These are phyloP conservation scores for Erodium texanum DNA, from an alignment of 441 rosid genomes.

Conservation along the genomic window DNA sequence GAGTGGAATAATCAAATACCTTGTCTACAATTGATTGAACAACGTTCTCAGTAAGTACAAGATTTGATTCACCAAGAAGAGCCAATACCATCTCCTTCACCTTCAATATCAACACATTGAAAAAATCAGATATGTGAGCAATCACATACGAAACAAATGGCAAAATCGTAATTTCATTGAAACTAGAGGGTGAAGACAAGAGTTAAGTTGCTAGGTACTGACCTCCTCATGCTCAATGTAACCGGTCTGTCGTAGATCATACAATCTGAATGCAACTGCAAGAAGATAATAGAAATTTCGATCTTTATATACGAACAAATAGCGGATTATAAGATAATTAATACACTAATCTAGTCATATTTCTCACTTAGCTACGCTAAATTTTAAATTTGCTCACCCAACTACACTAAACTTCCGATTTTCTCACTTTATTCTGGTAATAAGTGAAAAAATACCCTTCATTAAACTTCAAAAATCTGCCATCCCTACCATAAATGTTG, in stretches of 20 bases:
- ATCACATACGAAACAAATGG: neutral
- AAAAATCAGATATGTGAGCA: slow-evolving; percentile 10
- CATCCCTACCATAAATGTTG: no score
- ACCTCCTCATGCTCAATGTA: slow-evolving; percentile 60
- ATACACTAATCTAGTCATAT: no score
- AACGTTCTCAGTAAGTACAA: slow-evolving; percentile 36
- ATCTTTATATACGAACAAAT: no score
- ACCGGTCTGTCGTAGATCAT: slow-evolving; percentile 54
- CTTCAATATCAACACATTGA: slow-evolving; percentile 23
- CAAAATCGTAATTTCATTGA: neutral
- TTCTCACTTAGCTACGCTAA: no score
- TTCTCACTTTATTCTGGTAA: no score
- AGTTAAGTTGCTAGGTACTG: neutral
- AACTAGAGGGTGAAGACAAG: neutral
- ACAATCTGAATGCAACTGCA: slow-evolving; percentile 64
- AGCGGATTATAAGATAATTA: neutral
- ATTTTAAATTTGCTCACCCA: no score
- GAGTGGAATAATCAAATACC: slow-evolving; percentile 26
- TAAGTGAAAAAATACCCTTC: no score
- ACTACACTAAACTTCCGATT: no score
- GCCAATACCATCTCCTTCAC: slow-evolving; percentile 71
- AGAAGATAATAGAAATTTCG: neutral
- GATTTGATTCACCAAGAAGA: slow-evolving; percentile 48
- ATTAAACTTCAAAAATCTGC: no score
- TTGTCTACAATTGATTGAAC: slow-evolving; percentile 53